A percentile compares a stretch with the other conserved stretches of the same genome.
Evolutionary conservation across 2,329 filamentous ascomycete genomes (phyloP).

Genomic region (Seiridium unicorne): DNA sequence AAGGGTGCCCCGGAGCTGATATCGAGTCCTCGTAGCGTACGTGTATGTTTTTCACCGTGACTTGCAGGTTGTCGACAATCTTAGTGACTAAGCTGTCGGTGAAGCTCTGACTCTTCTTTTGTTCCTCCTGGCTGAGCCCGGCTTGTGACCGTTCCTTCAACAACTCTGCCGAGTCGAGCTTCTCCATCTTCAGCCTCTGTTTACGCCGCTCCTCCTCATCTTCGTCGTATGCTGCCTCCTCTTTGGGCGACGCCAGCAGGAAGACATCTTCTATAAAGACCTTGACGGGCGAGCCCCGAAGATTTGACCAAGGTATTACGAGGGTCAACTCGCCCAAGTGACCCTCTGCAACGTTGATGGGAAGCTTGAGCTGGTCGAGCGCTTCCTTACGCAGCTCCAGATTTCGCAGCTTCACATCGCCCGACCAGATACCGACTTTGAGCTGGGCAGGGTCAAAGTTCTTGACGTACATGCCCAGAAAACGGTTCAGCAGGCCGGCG

Average conservation of each 20-base stretch:
- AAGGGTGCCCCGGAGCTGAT: slow-evolving; percentile 90
- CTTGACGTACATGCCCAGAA: slow-evolving; percentile 99
- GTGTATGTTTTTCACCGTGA: slow-evolving; percentile 97
- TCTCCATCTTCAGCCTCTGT: slow-evolving; percentile 97
- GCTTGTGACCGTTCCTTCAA: slow-evolving; percentile 90
- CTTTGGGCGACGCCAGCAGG: slow-evolving; percentile 89
- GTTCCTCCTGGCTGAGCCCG: slow-evolving; percentile 90
- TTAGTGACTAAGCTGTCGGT: slow-evolving; percentile 92
- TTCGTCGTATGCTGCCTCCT: slow-evolving; percentile 89
- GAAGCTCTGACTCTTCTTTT: slow-evolving; percentile 97
- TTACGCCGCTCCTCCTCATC: slow-evolving; percentile 86
- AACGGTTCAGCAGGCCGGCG: slow-evolving; percentile 95
- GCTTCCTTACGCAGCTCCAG: slow-evolving; percentile 92
- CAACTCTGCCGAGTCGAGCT: slow-evolving; percentile 92
- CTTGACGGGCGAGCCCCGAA: slow-evolving; percentile 90
- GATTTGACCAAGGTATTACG: slow-evolving; percentile 95
- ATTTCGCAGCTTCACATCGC: slow-evolving; percentile 92
- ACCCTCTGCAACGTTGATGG: slow-evolving; percentile 94
- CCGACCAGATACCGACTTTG: slow-evolving; percentile 98
- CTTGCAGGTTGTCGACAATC: slow-evolving; percentile 97
- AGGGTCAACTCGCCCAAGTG: slow-evolving; percentile 90
- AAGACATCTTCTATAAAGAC: slow-evolving; percentile 97
- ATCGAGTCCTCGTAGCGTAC: slow-evolving; percentile 97
- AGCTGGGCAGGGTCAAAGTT: slow-evolving; percentile 98
- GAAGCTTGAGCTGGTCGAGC: slow-evolving; percentile 93